A percentile compares a stretch with the other conserved stretches of the same genome.
Evolutionary conservation across 495 filamentous ascomycete species (phyloP).

Genomic region (Staphylotrichum tortipilum): DNA sequence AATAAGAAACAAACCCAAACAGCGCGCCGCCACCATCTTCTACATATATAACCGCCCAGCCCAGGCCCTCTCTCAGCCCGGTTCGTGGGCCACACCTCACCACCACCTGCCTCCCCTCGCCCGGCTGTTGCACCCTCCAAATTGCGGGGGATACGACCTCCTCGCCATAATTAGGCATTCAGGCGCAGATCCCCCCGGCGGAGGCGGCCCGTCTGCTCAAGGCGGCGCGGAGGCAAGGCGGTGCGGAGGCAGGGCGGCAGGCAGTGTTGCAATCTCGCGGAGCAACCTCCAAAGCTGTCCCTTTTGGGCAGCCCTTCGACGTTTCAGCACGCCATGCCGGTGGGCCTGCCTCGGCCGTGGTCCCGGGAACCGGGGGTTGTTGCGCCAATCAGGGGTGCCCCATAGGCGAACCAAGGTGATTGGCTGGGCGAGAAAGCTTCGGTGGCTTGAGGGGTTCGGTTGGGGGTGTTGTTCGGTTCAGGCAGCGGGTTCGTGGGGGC

Average conservation of each 20-base stretch:
- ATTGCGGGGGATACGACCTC: background rate
- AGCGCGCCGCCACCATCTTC: background rate
- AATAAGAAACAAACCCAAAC: background rate
- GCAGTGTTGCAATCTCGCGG: constrained; percentile 23
- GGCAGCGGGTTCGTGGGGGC: no score
- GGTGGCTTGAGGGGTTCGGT: background rate
- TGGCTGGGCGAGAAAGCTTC: background rate
- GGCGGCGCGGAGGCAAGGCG: background rate
- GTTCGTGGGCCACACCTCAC: constrained; percentile 3
- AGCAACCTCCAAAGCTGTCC: constrained; percentile 11
- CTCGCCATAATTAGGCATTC: background rate
- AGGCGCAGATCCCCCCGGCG: constrained; percentile 7
- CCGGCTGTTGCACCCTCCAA: no score
- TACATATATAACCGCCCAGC: background rate
- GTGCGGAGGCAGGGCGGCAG: constrained; percentile 3
- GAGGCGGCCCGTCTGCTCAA: constrained; percentile 16
- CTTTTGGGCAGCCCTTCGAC: constrained; percentile 8
- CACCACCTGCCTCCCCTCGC: no score
- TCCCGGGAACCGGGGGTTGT: constrained; percentile 3
- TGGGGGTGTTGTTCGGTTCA: background rate
- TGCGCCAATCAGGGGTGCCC: constrained; percentile 1
- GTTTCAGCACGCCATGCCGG: constrained; percentile 1
- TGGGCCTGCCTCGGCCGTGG: background rate
- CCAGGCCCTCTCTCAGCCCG: background rate
- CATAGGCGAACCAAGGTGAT: background rate